Percentiles rank a stretch among this genome's conserved stretches.
Evolutionary conservation across 495 filamentous ascomycete species (phyloP).

Genomic region (Pseudomonodictys pantanalensis): DNA sequence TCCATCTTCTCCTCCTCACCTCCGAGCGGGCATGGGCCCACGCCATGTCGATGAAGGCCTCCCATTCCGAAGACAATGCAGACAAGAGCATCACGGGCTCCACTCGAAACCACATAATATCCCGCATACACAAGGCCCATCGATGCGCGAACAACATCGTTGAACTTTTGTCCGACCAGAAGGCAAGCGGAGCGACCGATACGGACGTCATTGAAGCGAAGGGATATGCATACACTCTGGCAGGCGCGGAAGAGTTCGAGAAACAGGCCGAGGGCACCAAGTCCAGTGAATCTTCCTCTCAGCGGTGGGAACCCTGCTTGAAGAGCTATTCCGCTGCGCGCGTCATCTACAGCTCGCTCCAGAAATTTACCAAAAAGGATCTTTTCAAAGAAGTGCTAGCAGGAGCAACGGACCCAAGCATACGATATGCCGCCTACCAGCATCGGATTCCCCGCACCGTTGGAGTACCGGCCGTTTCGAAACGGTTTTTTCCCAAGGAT

Average conservation of each 20-base stretch:
- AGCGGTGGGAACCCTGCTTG: slow-evolving; percentile 75
- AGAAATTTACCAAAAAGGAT: slow-evolving; percentile 63
- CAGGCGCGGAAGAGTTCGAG: slow-evolving; percentile 75
- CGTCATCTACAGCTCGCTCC: slow-evolving; percentile 77
- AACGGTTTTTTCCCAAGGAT: slow-evolving; percentile 65
- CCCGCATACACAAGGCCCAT: slow-evolving; percentile 75
- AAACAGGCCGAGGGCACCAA: slow-evolving; percentile 53
- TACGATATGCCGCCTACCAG: slow-evolving; percentile 92
- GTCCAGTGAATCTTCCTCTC: slow-evolving; percentile 20
- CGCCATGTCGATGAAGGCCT: slow-evolving; percentile 89
- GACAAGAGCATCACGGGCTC: slow-evolving; percentile 73
- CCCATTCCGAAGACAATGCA: slow-evolving; percentile 68
- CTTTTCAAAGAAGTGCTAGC: slow-evolving; percentile 80
- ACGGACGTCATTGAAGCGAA: slow-evolving; percentile 79
- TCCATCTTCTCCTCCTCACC: slow-evolving; percentile 74
- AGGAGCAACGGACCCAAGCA: slow-evolving; percentile 85
- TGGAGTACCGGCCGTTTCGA: slow-evolving; percentile 72
- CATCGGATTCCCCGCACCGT: slow-evolving; percentile 71
- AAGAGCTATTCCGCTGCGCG: slow-evolving; percentile 69
- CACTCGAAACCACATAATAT: slow-evolving; percentile 80
- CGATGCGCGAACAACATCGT: slow-evolving; percentile 67
- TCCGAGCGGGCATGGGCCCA: slow-evolving; percentile 95
- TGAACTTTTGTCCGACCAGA: slow-evolving; percentile 57
- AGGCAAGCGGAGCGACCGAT: slow-evolving; percentile 59
- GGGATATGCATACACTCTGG: slow-evolving; percentile 73